Evolutionary conservation across 371 early-diverging fungal species (phyloP).

Genomic region (Blakeslea trispora): DNA sequence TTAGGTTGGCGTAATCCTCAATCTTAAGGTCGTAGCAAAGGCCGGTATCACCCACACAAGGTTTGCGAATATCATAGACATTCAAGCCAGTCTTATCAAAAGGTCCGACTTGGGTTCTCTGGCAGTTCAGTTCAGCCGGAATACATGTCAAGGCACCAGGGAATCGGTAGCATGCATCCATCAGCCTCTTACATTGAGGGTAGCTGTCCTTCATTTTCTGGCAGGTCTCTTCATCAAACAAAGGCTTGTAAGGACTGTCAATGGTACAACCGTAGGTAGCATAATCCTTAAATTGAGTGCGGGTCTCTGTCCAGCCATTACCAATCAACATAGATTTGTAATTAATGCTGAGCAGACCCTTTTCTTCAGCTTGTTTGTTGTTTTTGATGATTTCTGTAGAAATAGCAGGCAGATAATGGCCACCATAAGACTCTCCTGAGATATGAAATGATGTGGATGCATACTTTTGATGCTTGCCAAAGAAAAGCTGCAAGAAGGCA

Average conservation of each 20-base stretch:
- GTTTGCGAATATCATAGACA: slow-evolving; percentile 76
- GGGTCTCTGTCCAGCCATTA: slow-evolving; percentile 87
- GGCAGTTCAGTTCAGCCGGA: slow-evolving; percentile 81
- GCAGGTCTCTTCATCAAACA: slow-evolving; percentile 56
- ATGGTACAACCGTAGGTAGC: slow-evolving; percentile 79
- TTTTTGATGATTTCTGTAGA: slow-evolving; percentile 60
- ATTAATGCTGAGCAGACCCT: slow-evolving; percentile 33
- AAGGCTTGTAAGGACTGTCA: slow-evolving; percentile 24
- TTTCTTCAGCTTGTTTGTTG: slow-evolving; percentile 15
- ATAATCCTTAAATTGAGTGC: slow-evolving; percentile 83
- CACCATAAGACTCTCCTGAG: slow-evolving; percentile 70
- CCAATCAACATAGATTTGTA: slow-evolving; percentile 79
- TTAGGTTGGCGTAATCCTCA: slow-evolving; percentile 69
- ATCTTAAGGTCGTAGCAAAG: slow-evolving; percentile 84
- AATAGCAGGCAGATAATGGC: slow-evolving; percentile 82
- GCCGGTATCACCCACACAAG: slow-evolving; percentile 57
- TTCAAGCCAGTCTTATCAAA: slow-evolving; percentile 69
- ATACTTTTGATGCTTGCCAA: slow-evolving; percentile 55
- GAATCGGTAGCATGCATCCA: slow-evolving; percentile 78
- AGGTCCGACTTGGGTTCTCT: slow-evolving; percentile 55
- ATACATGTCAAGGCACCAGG: slow-evolving; percentile 73
- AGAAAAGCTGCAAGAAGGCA: slow-evolving; percentile 73
- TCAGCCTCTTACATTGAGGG: slow-evolving; percentile 68
- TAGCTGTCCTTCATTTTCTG: slow-evolving; percentile 67
- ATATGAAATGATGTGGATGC: slow-evolving; percentile 40